Base-by-base conservation (phyloP, 2,329 filamentous ascomycete genomes). In the Kalaharituber pfeilii region DNA sequence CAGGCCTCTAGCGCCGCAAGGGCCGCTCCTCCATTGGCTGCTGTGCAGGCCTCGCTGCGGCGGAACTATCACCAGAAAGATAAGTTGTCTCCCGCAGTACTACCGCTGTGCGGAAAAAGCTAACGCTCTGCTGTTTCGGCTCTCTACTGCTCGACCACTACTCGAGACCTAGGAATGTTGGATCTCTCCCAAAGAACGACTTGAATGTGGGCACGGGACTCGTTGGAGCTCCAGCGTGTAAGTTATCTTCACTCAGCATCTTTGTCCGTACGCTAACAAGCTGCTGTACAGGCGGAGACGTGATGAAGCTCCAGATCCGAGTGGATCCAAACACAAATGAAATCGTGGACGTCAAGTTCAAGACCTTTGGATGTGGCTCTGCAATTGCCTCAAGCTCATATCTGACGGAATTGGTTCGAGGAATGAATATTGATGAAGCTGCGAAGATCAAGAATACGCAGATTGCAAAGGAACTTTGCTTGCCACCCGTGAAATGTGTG, bases 341-440 rank as follows among this genome's bases (percentile, higher is more conserved):
- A 63, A 95, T 95, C 67, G 81, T 81, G 64, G 89, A 95, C 64
- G 88, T 94, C 68, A 91, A 93, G 72, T 95, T 95, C 79, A 95
- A 95, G 80, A 95, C 88, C 0, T 95, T 95, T 67, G 88, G 88
- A 51, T 95, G 88, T 68, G 88, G 88, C 53, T 87, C 82, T 27
- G 91, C 91, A 60, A 98, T 98, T 70, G 91, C 91, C 44, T 89
- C 83, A 60, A 93, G 84, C 56, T 91, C 84, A 66, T 98, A 98
- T 68, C 72, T 98, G 65, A 98, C 91, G 7, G 87, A 94, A 71
- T 74, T 98, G 57, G 88, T 98, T 59, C 79, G 86, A 60, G 91
- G 91, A 57, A 98, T 96, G 89, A 94, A 82, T 13, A 71, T 98
- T 62, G 91, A 98, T 64, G 86, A 98, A 68, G 91, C 93, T 30